Evolutionary conservation across 1,284 basidiomycete genomes (phyloP).

Genomic region (Tylopilus sp.): DNA sequence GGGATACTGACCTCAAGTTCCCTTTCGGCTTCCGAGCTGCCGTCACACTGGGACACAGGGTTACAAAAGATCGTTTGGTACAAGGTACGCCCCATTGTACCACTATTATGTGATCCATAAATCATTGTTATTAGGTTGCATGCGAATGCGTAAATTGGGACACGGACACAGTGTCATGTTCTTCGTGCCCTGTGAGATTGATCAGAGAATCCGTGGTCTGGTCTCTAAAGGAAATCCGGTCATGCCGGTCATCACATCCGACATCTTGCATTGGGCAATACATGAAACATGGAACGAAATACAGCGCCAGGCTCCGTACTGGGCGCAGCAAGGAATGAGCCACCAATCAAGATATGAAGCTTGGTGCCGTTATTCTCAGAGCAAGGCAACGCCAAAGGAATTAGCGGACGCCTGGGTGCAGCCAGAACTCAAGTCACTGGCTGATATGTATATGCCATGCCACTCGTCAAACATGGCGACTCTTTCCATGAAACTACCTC

Average conservation of each 20-base stretch:
- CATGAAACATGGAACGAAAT: background rate
- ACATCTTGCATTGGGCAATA: constrained; percentile 1
- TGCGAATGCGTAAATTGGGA: constrained; percentile 1
- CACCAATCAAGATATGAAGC: background rate
- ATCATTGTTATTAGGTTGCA: background rate
- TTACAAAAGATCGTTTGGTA: background rate
- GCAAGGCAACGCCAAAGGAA: background rate
- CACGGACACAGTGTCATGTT: constrained; percentile 3
- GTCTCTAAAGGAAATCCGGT: background rate
- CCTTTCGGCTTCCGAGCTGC: background rate
- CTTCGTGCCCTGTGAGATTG: background rate
- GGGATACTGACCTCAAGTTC: background rate
- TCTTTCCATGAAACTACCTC: background rate
- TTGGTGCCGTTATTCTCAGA: background rate
- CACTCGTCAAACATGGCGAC: background rate
- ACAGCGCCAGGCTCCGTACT: background rate
- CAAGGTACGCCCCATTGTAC: background rate
- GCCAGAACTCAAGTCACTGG: constrained; percentile 1
- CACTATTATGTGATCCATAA: too few species aligned
- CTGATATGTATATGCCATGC: background rate
- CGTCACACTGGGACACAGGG: background rate
- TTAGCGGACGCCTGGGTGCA: background rate
- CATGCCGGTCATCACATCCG: background rate
- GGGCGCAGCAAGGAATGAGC: background rate
- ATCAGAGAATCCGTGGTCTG: background rate